Evolutionary conservation across 768 basidiomycete genomes (phyloP).

Genomic region (Boletus sp.): DNA sequence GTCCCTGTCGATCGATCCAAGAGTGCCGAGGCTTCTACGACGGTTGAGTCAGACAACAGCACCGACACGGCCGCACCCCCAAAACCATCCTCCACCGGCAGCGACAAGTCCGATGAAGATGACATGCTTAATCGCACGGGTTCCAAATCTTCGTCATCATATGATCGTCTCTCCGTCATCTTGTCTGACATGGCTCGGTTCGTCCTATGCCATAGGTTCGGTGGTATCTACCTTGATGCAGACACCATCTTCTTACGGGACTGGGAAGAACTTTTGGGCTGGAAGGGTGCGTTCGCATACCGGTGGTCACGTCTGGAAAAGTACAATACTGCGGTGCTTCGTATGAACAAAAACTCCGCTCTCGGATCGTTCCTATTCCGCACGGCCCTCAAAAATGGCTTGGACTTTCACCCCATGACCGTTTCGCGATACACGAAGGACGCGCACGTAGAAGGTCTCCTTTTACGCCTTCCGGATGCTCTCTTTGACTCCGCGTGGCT

Average conservation of each 20-base stretch:
- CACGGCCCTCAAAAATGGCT: slow-evolving; percentile 86
- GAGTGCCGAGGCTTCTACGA: slow-evolving; percentile 19
- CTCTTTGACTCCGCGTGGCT: slow-evolving; percentile 97
- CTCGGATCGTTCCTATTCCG: slow-evolving; percentile 91
- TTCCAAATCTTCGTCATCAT: slow-evolving; percentile 81
- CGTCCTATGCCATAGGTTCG: slow-evolving; percentile 93
- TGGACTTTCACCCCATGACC: slow-evolving; percentile 98
- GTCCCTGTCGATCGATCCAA: slow-evolving; percentile 47
- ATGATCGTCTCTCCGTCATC: slow-evolving; percentile 90
- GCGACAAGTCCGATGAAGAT: slow-evolving; percentile 39
- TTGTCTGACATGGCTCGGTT: slow-evolving; percentile 97
- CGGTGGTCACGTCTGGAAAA: slow-evolving; percentile 90
- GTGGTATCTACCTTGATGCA: slow-evolving; percentile 95
- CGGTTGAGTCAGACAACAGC: slow-evolving; percentile 20
- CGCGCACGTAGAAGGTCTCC: slow-evolving; percentile 75
- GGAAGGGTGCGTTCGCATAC: slow-evolving; percentile 95
- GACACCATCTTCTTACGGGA: slow-evolving; percentile 95
- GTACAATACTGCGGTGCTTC: slow-evolving; percentile 96
- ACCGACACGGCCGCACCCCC: slow-evolving; percentile 15
- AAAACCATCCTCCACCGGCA: slow-evolving; percentile 21
- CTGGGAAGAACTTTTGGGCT: slow-evolving; percentile 98
- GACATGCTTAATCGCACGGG: slow-evolving; percentile 79
- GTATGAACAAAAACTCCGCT: slow-evolving; percentile 89
- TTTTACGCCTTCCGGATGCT: slow-evolving; percentile 90
- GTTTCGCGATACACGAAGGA: slow-evolving; percentile 89